Base-by-base conservation (phyloP, 257 asterid genomes). In the Lavandula angustifolia region DNA sequence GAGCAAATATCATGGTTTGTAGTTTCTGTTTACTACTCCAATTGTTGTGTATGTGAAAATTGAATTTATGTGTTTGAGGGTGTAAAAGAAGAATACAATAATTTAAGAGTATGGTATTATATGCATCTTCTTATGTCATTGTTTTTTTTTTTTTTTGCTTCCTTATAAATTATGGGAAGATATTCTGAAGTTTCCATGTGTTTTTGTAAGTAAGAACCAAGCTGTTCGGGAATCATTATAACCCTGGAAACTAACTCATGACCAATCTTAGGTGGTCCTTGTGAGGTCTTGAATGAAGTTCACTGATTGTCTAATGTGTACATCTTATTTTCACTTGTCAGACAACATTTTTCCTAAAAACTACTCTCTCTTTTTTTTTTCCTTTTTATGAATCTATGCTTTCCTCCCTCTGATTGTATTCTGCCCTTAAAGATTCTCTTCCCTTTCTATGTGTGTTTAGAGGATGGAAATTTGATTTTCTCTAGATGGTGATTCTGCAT, bases 1-100 rank as follows among this genome's bases (percentile, higher is more conserved):
- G 0, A 85, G 80, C 84, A 90, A 90, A 86, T 81, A 95, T 76
- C 90, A 84, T 63, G 99, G 99, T 87, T 66, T 50, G 76, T 64
- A 60, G 58, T 41, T 73, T 37, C 13, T 3, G n/a, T 55, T 60
- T 17, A 12, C 41, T 59, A 4, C 46, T 33, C 11, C 32, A 22
- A 65, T 49, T 53, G 53, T 22, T 68, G 47, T 47, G 9, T 46
- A 13, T 63, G 47, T 35, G 70, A 4, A 64, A n/a, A 50, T 58
- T 61, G 65, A 29, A 70, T 66, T 27, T 12, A 16, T 49, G 17
- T 57, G 35, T 64, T 69, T 22, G 1, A 2, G 27, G 27, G 27
- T 22, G 1, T 22, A 22, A 22, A 22, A 22, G 27, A 22, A 22
- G 27, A 22, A 22, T 22, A 22, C 27, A 22, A 0, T 22, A 22